Evolutionary conservation across 306 rosid genomes (phyloP), one percentile per base, ranked within the genome.

Genomic region (Medicago lupulina): DNA sequence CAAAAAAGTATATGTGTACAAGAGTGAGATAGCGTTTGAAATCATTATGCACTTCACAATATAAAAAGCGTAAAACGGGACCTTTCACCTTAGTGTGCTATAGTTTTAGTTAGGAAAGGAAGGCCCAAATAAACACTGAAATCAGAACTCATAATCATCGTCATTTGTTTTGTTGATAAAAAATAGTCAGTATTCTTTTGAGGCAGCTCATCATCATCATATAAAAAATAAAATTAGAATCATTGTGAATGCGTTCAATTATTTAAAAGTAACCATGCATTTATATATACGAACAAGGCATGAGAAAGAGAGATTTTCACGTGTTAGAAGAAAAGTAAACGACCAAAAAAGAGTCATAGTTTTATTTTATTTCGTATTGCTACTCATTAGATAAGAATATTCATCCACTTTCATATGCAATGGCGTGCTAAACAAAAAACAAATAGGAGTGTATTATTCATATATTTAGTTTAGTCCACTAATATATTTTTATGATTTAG

Each of bases 241-340:
- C 53, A 53, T 70, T 77, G 49, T 6, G 4, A 55, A 55, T 43
- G 67, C 41, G 40, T 61, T 61, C 67, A 61, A 61, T 61, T 61
- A 61, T 49, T 15, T 28, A 66, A 43, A 66, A 66, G 53, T 43
- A 66, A 66, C 53, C 19, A 11, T n/a, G 14, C 69, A 63, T 8
- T 36, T 63, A 38, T 63, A 36, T 9, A 14, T 16, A n/a, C 6
- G 10, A 34, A n/a, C 28, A 61, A 61, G 43, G 67, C 67, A 31
- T 28, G 43, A 61, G 43, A 61, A 61, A 14, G 19, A 55, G 49
- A 58, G 23, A 47, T 49, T 59, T 74, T 71, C 76, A 75, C 84
- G 80, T 75, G 80, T 60, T 59, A 16, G 18, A 60, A 68, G 38
- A 74, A 17, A 57, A 74, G 66, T 25, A 67, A 74, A 21, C 76